These are phyloP conservation scores for Lipomyces japonicus DNA, from an alignment of 805 yeast species.

Conservation along the genomic window DNA sequence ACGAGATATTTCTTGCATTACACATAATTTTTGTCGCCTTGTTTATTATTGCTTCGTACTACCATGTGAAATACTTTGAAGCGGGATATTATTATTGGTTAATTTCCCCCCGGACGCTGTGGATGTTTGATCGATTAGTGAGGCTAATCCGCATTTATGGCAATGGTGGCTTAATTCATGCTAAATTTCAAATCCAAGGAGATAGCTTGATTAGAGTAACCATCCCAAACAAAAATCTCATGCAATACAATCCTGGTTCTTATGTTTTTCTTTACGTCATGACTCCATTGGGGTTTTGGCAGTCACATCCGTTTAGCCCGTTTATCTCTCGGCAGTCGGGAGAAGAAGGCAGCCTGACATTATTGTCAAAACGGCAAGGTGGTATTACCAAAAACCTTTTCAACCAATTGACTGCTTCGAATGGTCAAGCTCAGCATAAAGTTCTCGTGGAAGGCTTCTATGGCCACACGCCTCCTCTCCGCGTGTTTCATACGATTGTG, in stretches of 20 bases:
- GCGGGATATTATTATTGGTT: constrained; percentile 52
- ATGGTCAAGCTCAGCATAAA: constrained; percentile 31
- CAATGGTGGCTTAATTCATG: background rate
- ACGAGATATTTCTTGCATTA: constrained; percentile 55
- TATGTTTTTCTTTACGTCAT: constrained; percentile 13
- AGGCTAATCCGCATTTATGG: constrained; percentile 52
- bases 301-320: constrained; percentile 19
- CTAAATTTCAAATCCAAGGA: background rate
- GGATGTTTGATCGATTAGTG: constrained; percentile 64
- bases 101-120: constrained; percentile 56
- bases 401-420: too few relatives aligned
- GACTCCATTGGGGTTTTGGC: constrained; percentile 2
- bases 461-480: constrained; percentile 48
- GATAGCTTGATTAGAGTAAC: constrained; percentile 3
- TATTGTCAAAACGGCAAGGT: background rate
- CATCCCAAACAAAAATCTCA: background rate
- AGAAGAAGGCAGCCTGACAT: background rate
- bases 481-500: constrained; percentile 45
- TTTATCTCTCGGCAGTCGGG: background rate
- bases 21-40: constrained; percentile 56
- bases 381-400: constrained; percentile 7
- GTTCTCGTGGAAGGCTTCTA: constrained; percentile 60
- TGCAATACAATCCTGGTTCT: constrained; percentile 14
- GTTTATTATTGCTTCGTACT: constrained; percentile 55
- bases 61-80: constrained; percentile 43